Conservation (phyloP, 768 basidiomycete species). For the Rhodotorula kratochvilovae region DNA sequence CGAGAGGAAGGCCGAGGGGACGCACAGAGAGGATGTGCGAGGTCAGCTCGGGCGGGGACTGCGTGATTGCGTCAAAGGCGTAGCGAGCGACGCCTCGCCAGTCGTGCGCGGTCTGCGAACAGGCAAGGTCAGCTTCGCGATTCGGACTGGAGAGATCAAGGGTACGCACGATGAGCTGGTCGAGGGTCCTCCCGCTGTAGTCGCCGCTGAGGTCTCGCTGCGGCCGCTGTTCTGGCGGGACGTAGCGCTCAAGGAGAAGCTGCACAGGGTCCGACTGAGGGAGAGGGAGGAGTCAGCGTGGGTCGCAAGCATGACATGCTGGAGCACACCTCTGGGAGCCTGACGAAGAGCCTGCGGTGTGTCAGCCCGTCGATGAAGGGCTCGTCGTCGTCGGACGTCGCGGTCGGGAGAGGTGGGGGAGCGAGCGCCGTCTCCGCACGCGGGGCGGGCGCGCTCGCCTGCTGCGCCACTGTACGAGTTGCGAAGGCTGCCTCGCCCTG, state of each 20-base stretch:
- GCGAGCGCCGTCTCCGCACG: too few relatives aligned
- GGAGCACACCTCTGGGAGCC: slow-evolving; percentile 6
- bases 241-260: slow-evolving; percentile 4
- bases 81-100: slow-evolving; percentile 12
- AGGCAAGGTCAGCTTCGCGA: too few relatives aligned
- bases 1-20: neutral
- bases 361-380: neutral
- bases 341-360: neutral
- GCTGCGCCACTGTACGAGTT: neutral
- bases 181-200: neutral
- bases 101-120: neutral
- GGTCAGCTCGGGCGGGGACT: neutral
- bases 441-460: too few relatives aligned
- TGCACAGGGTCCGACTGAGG: slow-evolving; percentile 4
- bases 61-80: slow-evolving; percentile 3
- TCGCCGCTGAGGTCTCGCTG: slow-evolving; percentile 3
- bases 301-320: rapidly evolving
- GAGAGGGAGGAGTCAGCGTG: neutral
- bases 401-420: neutral
- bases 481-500: slow-evolving; percentile 4
- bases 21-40: slow-evolving; percentile 7
- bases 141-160: too few relatives aligned
- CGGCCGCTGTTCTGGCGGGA: slow-evolving; percentile 9
- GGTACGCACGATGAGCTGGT: neutral
- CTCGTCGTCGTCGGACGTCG: neutral